Evolutionary conservation across 805 yeast genomes (phyloP).

Genomic region (Tanozyma kutaoensis): DNA sequence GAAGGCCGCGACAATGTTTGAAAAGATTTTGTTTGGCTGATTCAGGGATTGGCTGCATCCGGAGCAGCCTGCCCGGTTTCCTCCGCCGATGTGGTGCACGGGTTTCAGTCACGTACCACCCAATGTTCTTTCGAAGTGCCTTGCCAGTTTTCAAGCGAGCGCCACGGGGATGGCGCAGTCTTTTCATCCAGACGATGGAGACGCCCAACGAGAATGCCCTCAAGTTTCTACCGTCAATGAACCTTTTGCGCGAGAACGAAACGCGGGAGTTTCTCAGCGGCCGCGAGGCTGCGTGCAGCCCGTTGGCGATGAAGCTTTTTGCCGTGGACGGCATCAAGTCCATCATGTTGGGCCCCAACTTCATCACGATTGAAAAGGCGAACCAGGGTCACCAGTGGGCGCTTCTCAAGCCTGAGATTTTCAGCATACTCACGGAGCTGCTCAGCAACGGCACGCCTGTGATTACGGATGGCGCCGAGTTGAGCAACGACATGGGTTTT

Average conservation of each 20-base stretch:
- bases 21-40: slow-evolving; percentile 31
- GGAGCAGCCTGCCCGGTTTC: too few species aligned
- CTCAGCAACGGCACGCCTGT: slow-evolving; percentile 45
- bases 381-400: slow-evolving; percentile 41
- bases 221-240: slow-evolving; percentile 67
- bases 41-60: too few species aligned
- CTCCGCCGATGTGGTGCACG: too few species aligned
- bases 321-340: slow-evolving; percentile 64
- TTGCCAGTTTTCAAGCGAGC: too few species aligned
- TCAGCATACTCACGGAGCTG: slow-evolving; percentile 42
- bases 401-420: slow-evolving; percentile 53
- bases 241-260: slow-evolving; percentile 40
- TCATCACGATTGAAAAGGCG: slow-evolving; percentile 67
- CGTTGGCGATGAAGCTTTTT: slow-evolving; percentile 64
- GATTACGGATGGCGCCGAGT: slow-evolving; percentile 10
- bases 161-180: slow-evolving; percentile 2
- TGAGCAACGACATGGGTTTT: slow-evolving; percentile 26
- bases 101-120: too few species aligned
- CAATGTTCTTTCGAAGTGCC: too few species aligned
- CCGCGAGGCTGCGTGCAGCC: slow-evolving; percentile 63
- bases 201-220: slow-evolving; percentile 84
- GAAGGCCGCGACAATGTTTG: slow-evolving; percentile 39
- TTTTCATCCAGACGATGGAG: slow-evolving; percentile 70
- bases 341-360: slow-evolving; percentile 72
- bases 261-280: slow-evolving; percentile 67